Conservation (phyloP, 148 eudicot genomes). For the Diospyros lotus region DNA sequence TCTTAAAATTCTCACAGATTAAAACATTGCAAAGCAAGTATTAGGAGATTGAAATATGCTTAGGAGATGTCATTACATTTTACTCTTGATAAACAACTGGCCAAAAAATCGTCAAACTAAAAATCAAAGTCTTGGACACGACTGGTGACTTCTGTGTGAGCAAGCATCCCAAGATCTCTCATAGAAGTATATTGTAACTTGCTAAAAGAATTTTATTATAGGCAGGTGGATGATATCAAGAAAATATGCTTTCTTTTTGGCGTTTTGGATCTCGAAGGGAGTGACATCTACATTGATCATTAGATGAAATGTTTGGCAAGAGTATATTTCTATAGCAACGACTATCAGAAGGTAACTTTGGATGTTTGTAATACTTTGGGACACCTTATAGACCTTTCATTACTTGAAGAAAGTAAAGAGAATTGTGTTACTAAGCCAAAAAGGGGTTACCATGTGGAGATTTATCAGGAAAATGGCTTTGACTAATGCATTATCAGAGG, state of each 20-base stretch:
- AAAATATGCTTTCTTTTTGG: slow-evolving; percentile 19
- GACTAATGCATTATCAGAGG: not conserved
- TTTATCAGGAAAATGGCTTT: slow-evolving; percentile 12
- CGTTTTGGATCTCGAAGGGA: slow-evolving; percentile 15
- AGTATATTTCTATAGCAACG: not conserved
- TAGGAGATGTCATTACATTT: not conserved
- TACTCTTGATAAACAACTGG: slow-evolving; percentile 4
- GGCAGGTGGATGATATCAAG: not conserved
- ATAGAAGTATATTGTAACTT: too few relatives aligned
- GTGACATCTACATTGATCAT: slow-evolving; percentile 4
- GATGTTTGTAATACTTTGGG: not conserved
- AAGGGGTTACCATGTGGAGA: slow-evolving; percentile 15
- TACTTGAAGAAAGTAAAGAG: slow-evolving; percentile 14
- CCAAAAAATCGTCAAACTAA: slow-evolving; percentile 10
- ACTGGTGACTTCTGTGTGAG: too few relatives aligned
- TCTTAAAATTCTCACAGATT: not conserved
- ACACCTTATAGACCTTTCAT: slow-evolving; percentile 10
- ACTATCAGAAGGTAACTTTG: not conserved
- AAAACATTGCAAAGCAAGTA: not conserved
- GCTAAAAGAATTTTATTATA: slow-evolving; percentile 12
- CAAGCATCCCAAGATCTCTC: too few relatives aligned
- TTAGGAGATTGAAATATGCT: slow-evolving; percentile 3
- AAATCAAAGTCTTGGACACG: not conserved
- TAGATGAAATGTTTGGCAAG: slow-evolving; percentile 16
- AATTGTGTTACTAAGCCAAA: not conserved